phyloP scores from a whole-genome alignment of 768 basidiomycete genomes.

The Rhodocollybia butyracea region DNA sequence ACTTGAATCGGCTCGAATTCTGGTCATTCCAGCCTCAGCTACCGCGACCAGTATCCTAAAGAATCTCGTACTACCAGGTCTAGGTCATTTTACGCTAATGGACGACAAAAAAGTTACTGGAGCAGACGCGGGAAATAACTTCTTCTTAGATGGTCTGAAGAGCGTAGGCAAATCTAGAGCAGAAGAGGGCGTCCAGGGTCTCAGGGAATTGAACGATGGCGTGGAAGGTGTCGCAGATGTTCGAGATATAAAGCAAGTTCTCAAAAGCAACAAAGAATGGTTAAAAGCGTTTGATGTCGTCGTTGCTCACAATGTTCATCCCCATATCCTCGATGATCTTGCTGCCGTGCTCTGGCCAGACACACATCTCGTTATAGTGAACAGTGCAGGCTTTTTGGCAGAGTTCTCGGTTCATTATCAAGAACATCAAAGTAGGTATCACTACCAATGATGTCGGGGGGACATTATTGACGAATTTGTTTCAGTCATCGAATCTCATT shows the following conservation, averaged over 20 bases:
- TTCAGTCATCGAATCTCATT: constrained; percentile 85
- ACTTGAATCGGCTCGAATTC: constrained; percentile 68
- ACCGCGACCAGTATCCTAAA: constrained; percentile 90
- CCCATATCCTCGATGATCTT: constrained; percentile 51
- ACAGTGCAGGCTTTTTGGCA: constrained; percentile 87
- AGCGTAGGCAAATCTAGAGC: constrained; percentile 82
- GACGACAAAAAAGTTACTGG: constrained; percentile 59
- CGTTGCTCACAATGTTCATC: constrained; percentile 78
- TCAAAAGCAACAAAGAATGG: constrained; percentile 52
- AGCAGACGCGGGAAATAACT: constrained; percentile 92
- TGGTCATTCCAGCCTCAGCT: constrained; percentile 78
- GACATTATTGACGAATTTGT: neutral
- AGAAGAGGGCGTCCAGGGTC: constrained; percentile 68
- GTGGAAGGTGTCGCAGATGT: constrained; percentile 70
- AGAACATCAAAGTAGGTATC: constrained; percentile 73
- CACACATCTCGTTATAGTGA: constrained; percentile 71
- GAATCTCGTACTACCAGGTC: constrained; percentile 94
- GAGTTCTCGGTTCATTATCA: constrained; percentile 87
- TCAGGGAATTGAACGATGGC: constrained; percentile 84
- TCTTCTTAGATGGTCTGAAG: constrained; percentile 79
- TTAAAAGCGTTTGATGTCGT: constrained; percentile 71
- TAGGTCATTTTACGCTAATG: constrained; percentile 93
- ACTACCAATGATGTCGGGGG: too few species aligned
- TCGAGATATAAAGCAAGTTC: constrained; percentile 51
- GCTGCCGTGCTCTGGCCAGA: constrained; percentile 68